Percentiles rank a stretch among this genome's conserved stretches.
These are phyloP conservation scores for Pseudocercospora macadamiae DNA, from an alignment of 2,329 filamentous ascomycete genomes.

Conservation along the genomic window DNA sequence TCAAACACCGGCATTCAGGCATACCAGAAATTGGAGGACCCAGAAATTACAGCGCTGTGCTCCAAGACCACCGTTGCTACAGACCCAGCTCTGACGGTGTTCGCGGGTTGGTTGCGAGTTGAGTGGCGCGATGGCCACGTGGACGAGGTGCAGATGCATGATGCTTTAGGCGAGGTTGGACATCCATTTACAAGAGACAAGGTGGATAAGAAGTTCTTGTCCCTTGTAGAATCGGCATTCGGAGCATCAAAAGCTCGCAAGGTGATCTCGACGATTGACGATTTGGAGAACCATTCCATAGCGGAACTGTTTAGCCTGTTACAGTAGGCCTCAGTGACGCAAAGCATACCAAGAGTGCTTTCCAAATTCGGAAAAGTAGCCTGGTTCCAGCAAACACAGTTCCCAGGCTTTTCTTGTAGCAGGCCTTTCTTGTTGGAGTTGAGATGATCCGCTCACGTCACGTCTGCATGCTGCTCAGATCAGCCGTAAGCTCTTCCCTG, in stretches of 20 bases:
- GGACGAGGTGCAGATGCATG: constrained; percentile 27
- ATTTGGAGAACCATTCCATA: constrained; percentile 28
- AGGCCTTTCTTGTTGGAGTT: no score
- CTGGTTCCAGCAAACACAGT: no score
- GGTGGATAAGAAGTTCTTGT: constrained; percentile 36
- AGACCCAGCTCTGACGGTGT: constrained; percentile 29
- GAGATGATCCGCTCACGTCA: background rate
- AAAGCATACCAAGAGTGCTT: background rate
- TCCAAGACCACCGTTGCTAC: constrained; percentile 30
- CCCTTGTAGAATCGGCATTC: constrained; percentile 29
- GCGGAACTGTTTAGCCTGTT: constrained; percentile 25
- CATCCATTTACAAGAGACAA: constrained; percentile 35
- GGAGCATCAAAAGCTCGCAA: constrained; percentile 26
- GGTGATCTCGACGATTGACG: constrained; percentile 30
- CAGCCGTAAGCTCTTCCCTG: constrained; percentile 13
- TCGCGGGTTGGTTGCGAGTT: constrained; percentile 29
- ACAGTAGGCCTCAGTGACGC: background rate
- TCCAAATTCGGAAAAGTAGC: no score
- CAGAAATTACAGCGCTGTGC: constrained; percentile 27
- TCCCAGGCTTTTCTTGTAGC: no score
- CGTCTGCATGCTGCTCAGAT: background rate
- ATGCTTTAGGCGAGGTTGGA: constrained; percentile 34
- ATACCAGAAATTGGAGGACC: constrained; percentile 32
- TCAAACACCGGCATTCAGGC: constrained; percentile 34
- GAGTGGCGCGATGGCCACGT: constrained; percentile 29